phyloP scores from a whole-genome alignment of 2,329 filamentous ascomycete genomes.

The Talaromyces sp. region DNA sequence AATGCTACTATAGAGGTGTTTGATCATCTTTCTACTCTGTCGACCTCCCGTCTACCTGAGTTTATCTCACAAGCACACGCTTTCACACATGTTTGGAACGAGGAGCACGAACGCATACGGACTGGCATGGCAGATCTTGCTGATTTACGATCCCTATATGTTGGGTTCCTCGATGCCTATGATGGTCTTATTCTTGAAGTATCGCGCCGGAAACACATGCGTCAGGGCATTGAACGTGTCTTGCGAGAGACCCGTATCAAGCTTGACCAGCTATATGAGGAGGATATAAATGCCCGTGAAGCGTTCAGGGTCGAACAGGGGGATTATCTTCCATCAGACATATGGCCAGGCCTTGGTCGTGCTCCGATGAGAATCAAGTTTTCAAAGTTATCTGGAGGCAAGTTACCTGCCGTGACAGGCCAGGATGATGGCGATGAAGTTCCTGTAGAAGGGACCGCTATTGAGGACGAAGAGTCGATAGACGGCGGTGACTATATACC shows the following conservation, averaged over 20 bases:
- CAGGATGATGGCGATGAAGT: slow-evolving; percentile 14
- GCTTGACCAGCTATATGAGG: slow-evolving; percentile 69
- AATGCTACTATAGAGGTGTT: slow-evolving; percentile 61
- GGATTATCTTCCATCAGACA: slow-evolving; percentile 79
- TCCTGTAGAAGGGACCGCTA: slow-evolving; percentile 4
- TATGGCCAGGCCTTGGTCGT: slow-evolving; percentile 72
- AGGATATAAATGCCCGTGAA: slow-evolving; percentile 70
- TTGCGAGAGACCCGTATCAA: slow-evolving; percentile 74
- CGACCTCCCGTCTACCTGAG: slow-evolving; percentile 56
- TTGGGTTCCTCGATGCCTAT: slow-evolving; percentile 80
- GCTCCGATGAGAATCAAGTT: slow-evolving; percentile 51
- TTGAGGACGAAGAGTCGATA: slow-evolving; percentile 16
- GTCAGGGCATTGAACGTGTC: slow-evolving; percentile 69
- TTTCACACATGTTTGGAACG: slow-evolving; percentile 61
- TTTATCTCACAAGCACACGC: slow-evolving; percentile 48
- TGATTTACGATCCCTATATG: slow-evolving; percentile 75
- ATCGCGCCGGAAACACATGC: slow-evolving; percentile 67
- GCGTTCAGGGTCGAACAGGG: slow-evolving; percentile 77
- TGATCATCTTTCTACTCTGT: slow-evolving; percentile 63
- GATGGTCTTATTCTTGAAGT: slow-evolving; percentile 80
- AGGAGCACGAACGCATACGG: slow-evolving; percentile 67
- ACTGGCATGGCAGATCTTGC: slow-evolving; percentile 72
- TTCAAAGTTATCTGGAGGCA: slow-evolving; percentile 34
- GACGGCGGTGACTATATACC: slow-evolving; percentile 39
- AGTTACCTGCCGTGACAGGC: slow-evolving; percentile 22